phyloP scores from a whole-genome alignment of 345 rosid genomes.

The Acer campestre region DNA sequence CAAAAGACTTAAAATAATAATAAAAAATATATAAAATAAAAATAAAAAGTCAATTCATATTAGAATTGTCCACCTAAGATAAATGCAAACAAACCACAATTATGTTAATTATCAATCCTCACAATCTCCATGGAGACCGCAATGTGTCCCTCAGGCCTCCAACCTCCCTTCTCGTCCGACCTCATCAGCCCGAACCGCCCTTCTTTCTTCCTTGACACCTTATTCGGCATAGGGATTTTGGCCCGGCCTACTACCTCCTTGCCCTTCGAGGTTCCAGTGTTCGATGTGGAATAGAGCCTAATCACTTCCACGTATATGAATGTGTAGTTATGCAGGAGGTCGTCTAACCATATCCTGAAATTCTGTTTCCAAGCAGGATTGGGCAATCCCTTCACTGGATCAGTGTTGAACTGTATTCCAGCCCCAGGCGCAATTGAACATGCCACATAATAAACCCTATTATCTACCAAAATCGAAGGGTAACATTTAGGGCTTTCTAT shows the following conservation, averaged over 20 bases:
- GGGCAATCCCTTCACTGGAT: neutral
- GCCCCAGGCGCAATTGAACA: constrained; percentile 15
- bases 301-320: constrained; percentile 22
- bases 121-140: neutral
- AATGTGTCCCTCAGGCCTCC: constrained; percentile 13
- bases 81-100: too few species aligned
- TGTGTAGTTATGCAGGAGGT: neutral
- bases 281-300: neutral
- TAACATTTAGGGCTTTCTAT: neutral
- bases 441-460: constrained; percentile 1
- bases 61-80: neutral
- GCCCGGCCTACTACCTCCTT: constrained; percentile 14
- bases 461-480: neutral
- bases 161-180: neutral
- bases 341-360: neutral
- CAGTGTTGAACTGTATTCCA: neutral
- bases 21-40: too few species aligned
- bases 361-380: constrained; percentile 15
- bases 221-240: neutral
- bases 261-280: constrained; percentile 21
- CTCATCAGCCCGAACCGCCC: constrained; percentile 11
- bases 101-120: neutral
- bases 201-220: neutral
- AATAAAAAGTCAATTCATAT: too few species aligned
- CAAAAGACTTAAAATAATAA: neutral